Percentiles rank a stretch among this genome's conserved stretches.
Evolutionary conservation across 192 early-diverging fungal species (phyloP).

Genomic region (Gamsiella multidivaricata): DNA sequence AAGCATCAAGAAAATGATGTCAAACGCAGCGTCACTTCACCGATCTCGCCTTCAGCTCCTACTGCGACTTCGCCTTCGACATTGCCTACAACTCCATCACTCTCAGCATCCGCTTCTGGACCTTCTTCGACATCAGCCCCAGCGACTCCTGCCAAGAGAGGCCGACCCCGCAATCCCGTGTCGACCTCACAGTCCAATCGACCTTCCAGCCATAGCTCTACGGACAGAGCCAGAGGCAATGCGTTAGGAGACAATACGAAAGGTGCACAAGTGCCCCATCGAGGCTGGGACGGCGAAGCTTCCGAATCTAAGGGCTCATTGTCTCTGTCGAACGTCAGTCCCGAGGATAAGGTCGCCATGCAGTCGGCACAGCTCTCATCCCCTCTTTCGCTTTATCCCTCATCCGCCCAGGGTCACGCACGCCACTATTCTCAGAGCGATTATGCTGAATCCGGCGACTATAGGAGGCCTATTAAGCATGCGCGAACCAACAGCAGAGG

Average conservation of each 20-base stretch:
- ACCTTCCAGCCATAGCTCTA: conserved; percentile 12
- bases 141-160: conserved; percentile 38
- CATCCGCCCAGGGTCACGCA: neutral
- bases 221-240: conserved; percentile 8
- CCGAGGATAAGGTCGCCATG: neutral
- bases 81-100: conserved; percentile 18
- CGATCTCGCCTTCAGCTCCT: conserved; percentile 6
- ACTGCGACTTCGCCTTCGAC: conserved; percentile 10
- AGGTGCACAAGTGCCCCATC: neutral
- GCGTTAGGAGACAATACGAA: neutral
- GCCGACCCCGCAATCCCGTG: conserved; percentile 36
- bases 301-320: neutral
- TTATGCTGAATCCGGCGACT: neutral
- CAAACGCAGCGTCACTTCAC: neutral
- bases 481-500: conserved; percentile 35
- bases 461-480: conserved; percentile 39
- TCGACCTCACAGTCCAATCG: conserved; percentile 1
- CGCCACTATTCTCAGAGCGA: conserved; percentile 17
- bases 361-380: conserved; percentile 10
- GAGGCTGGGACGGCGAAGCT: neutral
- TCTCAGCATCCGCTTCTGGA: neutral
- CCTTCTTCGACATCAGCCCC: conserved; percentile 7
- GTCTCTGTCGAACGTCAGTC: neutral
- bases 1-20: neutral
- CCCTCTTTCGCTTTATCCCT: conserved; percentile 4